Evolutionary conservation across 495 filamentous ascomycete genomes (phyloP).

Genomic region (Chaetomium fimeti): DNA sequence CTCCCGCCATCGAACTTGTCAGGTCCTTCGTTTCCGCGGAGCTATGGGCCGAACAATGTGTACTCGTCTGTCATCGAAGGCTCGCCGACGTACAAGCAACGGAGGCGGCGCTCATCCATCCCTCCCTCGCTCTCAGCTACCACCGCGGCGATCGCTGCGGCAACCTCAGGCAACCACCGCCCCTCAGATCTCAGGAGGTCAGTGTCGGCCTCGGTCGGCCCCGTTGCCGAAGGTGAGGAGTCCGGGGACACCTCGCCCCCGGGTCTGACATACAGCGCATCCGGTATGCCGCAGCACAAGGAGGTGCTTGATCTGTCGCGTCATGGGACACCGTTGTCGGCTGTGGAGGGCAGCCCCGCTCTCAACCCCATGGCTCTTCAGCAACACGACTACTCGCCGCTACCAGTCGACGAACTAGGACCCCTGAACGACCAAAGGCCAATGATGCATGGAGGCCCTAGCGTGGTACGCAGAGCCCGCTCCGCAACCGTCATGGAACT

Average conservation of each 20-base stretch:
- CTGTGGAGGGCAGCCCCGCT: constrained; percentile 72
- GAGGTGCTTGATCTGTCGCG: constrained; percentile 80
- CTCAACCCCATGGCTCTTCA: constrained; percentile 65
- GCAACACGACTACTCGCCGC: constrained; percentile 63
- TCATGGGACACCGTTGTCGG: constrained; percentile 81
- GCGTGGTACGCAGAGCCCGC: constrained; percentile 82
- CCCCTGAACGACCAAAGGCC: constrained; percentile 60
- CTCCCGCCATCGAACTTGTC: constrained; percentile 83
- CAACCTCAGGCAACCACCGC: constrained; percentile 56
- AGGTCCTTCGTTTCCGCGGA: constrained; percentile 70
- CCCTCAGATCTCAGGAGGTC: constrained; percentile 89
- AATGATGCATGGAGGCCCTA: constrained; percentile 61
- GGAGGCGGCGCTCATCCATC: constrained; percentile 87
- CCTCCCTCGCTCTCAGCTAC: constrained; percentile 68
- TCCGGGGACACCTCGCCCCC: constrained; percentile 67
- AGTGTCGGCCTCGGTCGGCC: constrained; percentile 83
- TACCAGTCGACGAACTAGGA: constrained; percentile 62
- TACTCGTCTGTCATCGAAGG: constrained; percentile 97
- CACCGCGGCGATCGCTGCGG: constrained; percentile 58
- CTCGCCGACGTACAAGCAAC: constrained; percentile 97
- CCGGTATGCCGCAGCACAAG: constrained; percentile 67
- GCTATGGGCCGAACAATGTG: constrained; percentile 71
- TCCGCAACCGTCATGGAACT: constrained; percentile 96
- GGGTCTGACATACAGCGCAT: constrained; percentile 64
- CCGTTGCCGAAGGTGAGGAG: constrained; percentile 75